A percentile compares a stretch with the other conserved stretches of the same genome.
Evolutionary conservation across 1,284 basidiomycete species (phyloP).

Genomic region (Marasmius fiardii): DNA sequence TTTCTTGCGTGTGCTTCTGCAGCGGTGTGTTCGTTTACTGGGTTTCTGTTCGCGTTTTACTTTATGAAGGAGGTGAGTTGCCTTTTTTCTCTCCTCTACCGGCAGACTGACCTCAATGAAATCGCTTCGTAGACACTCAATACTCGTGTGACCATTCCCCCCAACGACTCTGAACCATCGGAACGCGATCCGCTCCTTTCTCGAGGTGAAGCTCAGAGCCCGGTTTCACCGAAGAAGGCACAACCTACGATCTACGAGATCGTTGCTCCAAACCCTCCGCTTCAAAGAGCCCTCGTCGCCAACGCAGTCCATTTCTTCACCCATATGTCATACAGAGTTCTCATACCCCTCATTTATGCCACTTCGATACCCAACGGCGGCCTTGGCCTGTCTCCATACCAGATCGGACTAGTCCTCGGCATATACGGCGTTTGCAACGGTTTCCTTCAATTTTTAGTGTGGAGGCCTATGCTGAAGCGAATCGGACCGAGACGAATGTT

Average conservation of each 20-base stretch:
- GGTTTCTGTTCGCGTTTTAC: conserved; percentile 23
- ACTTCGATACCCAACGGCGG: conserved; percentile 17
- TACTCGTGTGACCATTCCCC: conserved; percentile 12
- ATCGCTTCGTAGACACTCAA: conserved; percentile 14
- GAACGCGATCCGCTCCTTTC: not conserved
- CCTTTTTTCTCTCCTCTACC: not conserved
- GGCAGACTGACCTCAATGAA: not conserved
- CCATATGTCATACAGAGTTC: conserved; percentile 27
- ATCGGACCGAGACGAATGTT: conserved; percentile 2
- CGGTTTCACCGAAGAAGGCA: no score
- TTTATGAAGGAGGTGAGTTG: conserved; percentile 29
- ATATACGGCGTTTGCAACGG: conserved; percentile 27
- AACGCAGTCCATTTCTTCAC: conserved; percentile 31
- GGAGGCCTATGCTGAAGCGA: not conserved
- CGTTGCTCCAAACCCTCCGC: conserved; percentile 27
- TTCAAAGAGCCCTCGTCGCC: conserved; percentile 24
- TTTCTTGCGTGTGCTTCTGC: conserved; percentile 25
- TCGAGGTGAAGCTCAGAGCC: not conserved
- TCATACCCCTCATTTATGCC: conserved; percentile 21
- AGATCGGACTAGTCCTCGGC: conserved; percentile 19
- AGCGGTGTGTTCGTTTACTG: conserved; percentile 24
- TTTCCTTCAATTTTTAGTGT: not conserved
- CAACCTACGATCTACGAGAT: conserved; percentile 24
- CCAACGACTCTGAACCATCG: not conserved
- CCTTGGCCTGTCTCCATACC: conserved; percentile 16